Conservation (phyloP, 345 rosid species). For the Nephelium lappaceum region DNA sequence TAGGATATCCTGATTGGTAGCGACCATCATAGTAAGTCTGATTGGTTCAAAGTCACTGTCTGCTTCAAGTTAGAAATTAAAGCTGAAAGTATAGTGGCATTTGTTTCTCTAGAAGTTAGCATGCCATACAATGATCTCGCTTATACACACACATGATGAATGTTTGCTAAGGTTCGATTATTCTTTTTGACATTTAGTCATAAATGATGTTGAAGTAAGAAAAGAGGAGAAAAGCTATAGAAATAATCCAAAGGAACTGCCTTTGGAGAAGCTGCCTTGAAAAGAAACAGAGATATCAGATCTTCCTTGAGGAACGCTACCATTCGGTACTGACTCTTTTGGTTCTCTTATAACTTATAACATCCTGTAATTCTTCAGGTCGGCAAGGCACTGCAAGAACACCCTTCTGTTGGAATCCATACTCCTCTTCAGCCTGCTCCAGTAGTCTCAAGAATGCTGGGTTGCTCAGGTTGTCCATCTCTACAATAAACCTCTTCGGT, state of each 20-base stretch:
- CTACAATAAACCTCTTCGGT: conserved; percentile 54
- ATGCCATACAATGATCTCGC: background rate
- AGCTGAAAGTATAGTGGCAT: background rate
- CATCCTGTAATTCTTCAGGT: conserved; percentile 55
- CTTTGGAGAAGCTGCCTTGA: conserved; percentile 1
- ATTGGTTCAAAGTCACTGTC: background rate
- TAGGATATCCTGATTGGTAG: background rate
- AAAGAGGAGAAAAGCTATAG: background rate
- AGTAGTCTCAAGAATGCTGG: conserved; percentile 54
- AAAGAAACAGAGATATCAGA: background rate
- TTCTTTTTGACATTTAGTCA: background rate
- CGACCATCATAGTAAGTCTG: background rate
- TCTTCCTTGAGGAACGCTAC: background rate
- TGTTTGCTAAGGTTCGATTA: background rate
- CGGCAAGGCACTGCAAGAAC: conserved; percentile 55
- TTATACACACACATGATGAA: background rate
- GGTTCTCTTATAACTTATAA: conserved; percentile 31
- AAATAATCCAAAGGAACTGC: background rate
- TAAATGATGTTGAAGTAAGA: background rate
- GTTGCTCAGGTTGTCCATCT: conserved; percentile 39
- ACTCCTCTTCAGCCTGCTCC: conserved; percentile 57
- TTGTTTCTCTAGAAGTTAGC: conserved; percentile 2
- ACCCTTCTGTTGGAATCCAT: conserved; percentile 46
- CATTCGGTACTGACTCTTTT: conserved; percentile 16
- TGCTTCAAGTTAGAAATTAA: background rate